phyloP scores from a whole-genome alignment of 148 eudicot species.

The Rhododendron henanense region DNA sequence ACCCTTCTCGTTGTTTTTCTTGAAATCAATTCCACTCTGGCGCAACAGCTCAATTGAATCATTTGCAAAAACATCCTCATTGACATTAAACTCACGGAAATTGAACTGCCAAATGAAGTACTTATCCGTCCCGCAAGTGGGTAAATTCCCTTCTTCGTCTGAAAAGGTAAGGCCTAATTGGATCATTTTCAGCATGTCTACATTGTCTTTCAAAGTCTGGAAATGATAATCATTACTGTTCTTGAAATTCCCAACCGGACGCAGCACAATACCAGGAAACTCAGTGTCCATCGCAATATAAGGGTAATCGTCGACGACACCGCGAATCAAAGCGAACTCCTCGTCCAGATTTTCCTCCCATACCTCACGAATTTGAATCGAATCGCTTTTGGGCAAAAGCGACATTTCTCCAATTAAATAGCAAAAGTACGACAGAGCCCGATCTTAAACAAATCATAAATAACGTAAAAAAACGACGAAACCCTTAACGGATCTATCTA shows the following conservation, averaged over 20 bases:
- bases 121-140: conserved; percentile 46
- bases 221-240: conserved; percentile 30
- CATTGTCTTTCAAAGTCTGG: conserved; percentile 44
- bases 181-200: conserved; percentile 49
- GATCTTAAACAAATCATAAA: not conserved
- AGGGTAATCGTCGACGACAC: conserved; percentile 37
- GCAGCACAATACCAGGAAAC: conserved; percentile 43
- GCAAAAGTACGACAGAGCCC: not conserved
- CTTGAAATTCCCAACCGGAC: conserved; percentile 35
- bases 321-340: conserved; percentile 39
- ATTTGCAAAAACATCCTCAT: conserved; percentile 41
- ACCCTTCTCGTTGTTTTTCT: conserved; percentile 41
- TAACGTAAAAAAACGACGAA: not conserved
- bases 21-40: conserved; percentile 45
- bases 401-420: conserved; percentile 26
- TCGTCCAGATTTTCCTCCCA: conserved; percentile 44
- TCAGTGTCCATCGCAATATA: conserved; percentile 58
- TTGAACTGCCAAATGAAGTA: conserved; percentile 59
- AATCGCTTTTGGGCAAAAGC: conserved; percentile 35
- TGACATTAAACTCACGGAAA: conserved; percentile 46
- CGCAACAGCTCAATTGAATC: conserved; percentile 49
- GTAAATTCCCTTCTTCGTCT: conserved; percentile 41
- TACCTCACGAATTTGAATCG: conserved; percentile 47
- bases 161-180: conserved; percentile 49
- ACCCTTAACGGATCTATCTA: not conserved